Evolutionary conservation across 2,329 filamentous ascomycete genomes (phyloP).

Genomic region (Colletotrichum destructivum): DNA sequence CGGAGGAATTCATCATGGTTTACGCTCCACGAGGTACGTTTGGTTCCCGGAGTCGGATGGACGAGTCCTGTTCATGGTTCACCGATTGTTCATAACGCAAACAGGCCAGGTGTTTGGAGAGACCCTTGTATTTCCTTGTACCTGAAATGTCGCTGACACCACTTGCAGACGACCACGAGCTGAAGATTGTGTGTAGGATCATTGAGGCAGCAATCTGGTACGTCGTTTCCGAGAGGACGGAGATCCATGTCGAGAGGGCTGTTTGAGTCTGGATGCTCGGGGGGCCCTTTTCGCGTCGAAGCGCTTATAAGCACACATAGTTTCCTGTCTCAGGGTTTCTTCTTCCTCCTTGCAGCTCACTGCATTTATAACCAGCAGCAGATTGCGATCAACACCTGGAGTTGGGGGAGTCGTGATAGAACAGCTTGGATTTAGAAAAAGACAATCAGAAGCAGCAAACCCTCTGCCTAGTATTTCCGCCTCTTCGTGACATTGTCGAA

Average conservation of each 20-base stretch:
- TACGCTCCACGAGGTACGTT: slow-evolving; percentile 78
- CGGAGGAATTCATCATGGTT: slow-evolving; percentile 83
- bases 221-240: slow-evolving; percentile 62
- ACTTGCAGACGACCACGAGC: slow-evolving; percentile 71
- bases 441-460: too few relatives aligned
- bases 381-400: not conserved
- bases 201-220: slow-evolving; percentile 84
- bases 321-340: not conserved
- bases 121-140: not conserved
- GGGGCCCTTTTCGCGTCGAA: slow-evolving; percentile 9
- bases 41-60: too few relatives aligned
- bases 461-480: too few relatives aligned
- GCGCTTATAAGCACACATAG: slow-evolving; percentile 22
- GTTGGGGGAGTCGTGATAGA: slow-evolving; percentile 2
- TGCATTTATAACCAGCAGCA: not conserved
- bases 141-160: slow-evolving; percentile 22
- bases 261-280: slow-evolving; percentile 9
- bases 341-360: too few relatives aligned
- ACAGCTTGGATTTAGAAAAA: not conserved
- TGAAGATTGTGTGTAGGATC: slow-evolving; percentile 77
- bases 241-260: slow-evolving; percentile 48
- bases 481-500: too few relatives aligned
- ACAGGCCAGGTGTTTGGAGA: not conserved
- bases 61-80: not conserved
- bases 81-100: not conserved